phyloP scores from a whole-genome alignment of 2,329 filamentous ascomycete genomes.

The Colletotrichum sp. region DNA sequence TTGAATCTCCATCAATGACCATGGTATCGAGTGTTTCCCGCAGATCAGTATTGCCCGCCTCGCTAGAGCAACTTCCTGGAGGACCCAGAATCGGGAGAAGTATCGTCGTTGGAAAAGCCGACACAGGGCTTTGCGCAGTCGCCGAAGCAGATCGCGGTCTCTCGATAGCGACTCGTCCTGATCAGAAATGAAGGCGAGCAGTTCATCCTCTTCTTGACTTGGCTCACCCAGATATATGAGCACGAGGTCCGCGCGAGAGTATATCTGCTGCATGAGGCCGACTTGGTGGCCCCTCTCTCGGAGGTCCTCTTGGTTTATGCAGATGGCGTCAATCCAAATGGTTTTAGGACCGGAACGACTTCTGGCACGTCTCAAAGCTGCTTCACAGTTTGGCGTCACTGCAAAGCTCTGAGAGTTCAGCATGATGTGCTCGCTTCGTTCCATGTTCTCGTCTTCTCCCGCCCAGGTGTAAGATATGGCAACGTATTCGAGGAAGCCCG shows the following conservation, averaged over 20 bases:
- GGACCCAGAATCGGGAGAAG: constrained; percentile 19
- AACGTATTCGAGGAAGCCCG: constrained; percentile 26
- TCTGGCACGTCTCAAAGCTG: not conserved
- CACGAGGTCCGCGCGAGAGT: not conserved
- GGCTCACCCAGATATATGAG: constrained; percentile 23
- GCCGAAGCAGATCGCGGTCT: rapidly evolving
- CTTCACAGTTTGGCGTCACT: not conserved
- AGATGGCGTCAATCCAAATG: constrained; percentile 25
- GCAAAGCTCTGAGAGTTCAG: not conserved
- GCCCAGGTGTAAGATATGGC: constrained; percentile 42
- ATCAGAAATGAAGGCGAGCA: not conserved
- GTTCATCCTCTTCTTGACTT: constrained; percentile 5
- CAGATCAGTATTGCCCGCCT: not conserved
- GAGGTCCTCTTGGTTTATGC: constrained; percentile 22
- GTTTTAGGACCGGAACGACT: not conserved
- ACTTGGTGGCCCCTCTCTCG: constrained; percentile 22
- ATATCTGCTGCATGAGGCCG: constrained; percentile 21
- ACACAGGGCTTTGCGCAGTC: not conserved
- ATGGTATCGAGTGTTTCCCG: not conserved
- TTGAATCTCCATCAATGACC: not conserved
- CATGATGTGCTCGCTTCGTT: not conserved
- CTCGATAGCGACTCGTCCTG: rapidly evolving
- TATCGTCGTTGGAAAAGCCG: not conserved
- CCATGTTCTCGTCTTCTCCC: constrained; percentile 8
- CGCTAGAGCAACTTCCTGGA: constrained; percentile 31